Conservation (phyloP, 2,329 filamentous ascomycete species). For the Aureobasidium melanogenum region DNA sequence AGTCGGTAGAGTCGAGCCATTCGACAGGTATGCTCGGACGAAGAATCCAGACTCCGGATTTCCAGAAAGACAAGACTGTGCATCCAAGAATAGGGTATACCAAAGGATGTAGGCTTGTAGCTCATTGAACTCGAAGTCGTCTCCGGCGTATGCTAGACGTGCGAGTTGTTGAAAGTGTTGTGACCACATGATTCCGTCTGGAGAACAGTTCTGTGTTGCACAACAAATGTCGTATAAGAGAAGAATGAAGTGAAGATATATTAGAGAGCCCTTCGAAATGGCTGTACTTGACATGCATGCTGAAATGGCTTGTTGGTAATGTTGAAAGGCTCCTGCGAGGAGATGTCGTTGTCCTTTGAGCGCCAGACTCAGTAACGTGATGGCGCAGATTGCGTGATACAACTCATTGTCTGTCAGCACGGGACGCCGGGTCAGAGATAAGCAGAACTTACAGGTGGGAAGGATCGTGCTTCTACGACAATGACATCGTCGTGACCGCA, state of each 20-base stretch:
- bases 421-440: not conserved
- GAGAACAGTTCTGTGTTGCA: slow-evolving; percentile 8
- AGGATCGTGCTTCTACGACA: slow-evolving; percentile 33
- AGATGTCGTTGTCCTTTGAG: slow-evolving; percentile 29
- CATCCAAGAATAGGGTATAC: slow-evolving; percentile 46
- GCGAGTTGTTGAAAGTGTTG: slow-evolving; percentile 45
- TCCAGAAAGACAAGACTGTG: slow-evolving; percentile 10
- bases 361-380: slow-evolving; percentile 33
- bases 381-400: slow-evolving; percentile 48
- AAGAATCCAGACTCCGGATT: slow-evolving; percentile 12
- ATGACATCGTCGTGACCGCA: slow-evolving; percentile 5
- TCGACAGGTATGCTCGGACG: slow-evolving; percentile 3
- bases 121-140: not conserved
- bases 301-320: slow-evolving; percentile 46
- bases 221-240: slow-evolving; percentile 46
- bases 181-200: slow-evolving; percentile 43
- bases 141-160: slow-evolving; percentile 29
- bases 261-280: slow-evolving; percentile 45
- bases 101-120: slow-evolving; percentile 45
- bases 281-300: slow-evolving; percentile 31
- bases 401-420: slow-evolving; percentile 29
- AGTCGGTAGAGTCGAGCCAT: not conserved
- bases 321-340: slow-evolving; percentile 42
- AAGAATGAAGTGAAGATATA: slow-evolving; percentile 49
- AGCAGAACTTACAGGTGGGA: slow-evolving; percentile 42